Conservation (phyloP, 2,329 filamentous ascomycete genomes). For the Cadophora malorum region DNA sequence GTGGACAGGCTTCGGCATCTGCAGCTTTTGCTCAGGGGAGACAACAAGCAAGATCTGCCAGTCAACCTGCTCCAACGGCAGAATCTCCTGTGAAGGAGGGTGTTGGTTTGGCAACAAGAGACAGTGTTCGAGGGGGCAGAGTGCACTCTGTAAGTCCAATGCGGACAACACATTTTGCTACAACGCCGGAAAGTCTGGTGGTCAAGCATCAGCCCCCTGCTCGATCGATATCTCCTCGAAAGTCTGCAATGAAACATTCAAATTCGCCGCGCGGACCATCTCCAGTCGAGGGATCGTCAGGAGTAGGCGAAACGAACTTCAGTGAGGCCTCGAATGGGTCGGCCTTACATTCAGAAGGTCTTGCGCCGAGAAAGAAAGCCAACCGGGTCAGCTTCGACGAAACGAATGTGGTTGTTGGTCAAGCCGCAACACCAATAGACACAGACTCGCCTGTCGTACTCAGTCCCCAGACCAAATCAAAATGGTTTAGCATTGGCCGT, state of each 20-base stretch:
- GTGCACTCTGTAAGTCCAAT: conserved; percentile 62
- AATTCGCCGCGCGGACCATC: conserved; percentile 61
- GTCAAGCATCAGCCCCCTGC: conserved; percentile 72
- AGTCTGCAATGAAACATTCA: conserved; percentile 74
- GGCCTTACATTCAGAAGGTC: conserved; percentile 36
- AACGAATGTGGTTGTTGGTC: conserved; percentile 59
- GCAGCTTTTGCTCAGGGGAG: conserved; percentile 33
- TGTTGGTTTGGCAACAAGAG: conserved; percentile 34
- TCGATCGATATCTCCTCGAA: conserved; percentile 76
- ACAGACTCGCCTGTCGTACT: conserved; percentile 49
- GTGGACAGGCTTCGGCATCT: conserved; percentile 37
- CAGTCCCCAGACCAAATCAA: conserved; percentile 52
- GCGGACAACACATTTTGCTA: conserved; percentile 71
- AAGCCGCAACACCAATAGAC: conserved; percentile 50
- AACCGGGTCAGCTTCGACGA: conserved; percentile 80
- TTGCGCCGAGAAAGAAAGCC: conserved; percentile 62
- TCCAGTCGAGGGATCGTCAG: conserved; percentile 54
- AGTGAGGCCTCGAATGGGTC: conserved; percentile 53
- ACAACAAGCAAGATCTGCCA: conserved; percentile 36
- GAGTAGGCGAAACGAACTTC: conserved; percentile 34
- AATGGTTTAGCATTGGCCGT: conserved; percentile 60
- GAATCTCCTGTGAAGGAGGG: conserved; percentile 20
- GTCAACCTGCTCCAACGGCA: conserved; percentile 34
- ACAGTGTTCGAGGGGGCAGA: conserved; percentile 44
- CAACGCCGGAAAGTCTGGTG: conserved; percentile 59